Conservation (phyloP, 2,329 filamentous ascomycete species). For the Phyllachora maydis region DNA sequence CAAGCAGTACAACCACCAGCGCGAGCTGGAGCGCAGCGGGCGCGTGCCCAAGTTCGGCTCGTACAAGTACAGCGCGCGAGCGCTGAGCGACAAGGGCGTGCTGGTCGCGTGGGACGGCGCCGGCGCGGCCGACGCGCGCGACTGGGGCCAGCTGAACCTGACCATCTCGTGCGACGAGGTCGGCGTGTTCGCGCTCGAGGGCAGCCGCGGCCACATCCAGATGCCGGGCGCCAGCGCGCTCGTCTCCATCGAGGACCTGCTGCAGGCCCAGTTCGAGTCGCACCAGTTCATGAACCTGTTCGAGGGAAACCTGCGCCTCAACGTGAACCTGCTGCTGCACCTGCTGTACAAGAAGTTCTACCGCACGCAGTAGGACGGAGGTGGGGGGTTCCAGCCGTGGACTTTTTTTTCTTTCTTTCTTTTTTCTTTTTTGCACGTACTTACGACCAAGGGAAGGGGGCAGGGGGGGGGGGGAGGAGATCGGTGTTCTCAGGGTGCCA, state of each 20-base stretch:
- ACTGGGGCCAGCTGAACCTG: conserved; percentile 84
- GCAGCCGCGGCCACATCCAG: conserved; percentile 80
- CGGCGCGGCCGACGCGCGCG: conserved; percentile 57
- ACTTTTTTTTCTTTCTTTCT: conserved; percentile 1
- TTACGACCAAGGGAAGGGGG: background rate
- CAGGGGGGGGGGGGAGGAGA: background rate
- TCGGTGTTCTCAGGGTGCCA: conserved; percentile 1
- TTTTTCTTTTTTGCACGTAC: background rate
- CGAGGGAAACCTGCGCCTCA: conserved; percentile 65
- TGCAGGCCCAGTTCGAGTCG: conserved; percentile 94
- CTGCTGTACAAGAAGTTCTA: conserved; percentile 99
- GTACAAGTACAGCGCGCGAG: conserved; percentile 87
- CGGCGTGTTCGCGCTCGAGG: conserved; percentile 83
- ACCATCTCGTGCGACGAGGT: conserved; percentile 91
- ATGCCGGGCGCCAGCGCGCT: conserved; percentile 81
- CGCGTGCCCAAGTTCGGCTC: conserved; percentile 94
- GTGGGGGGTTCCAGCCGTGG: background rate
- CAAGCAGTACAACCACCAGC: conserved; percentile 96
- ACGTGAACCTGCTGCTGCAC: conserved; percentile 93
- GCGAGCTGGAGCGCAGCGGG: conserved; percentile 78
- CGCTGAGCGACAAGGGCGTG: conserved; percentile 82
- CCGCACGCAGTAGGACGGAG: conserved; percentile 31
- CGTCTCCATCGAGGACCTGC: conserved; percentile 75
- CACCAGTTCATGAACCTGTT: conserved; percentile 94
- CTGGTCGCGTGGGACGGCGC: conserved; percentile 85